Base-by-base conservation (phyloP, 306 rosid genomes). In the Abrus pulchellus region DNA sequence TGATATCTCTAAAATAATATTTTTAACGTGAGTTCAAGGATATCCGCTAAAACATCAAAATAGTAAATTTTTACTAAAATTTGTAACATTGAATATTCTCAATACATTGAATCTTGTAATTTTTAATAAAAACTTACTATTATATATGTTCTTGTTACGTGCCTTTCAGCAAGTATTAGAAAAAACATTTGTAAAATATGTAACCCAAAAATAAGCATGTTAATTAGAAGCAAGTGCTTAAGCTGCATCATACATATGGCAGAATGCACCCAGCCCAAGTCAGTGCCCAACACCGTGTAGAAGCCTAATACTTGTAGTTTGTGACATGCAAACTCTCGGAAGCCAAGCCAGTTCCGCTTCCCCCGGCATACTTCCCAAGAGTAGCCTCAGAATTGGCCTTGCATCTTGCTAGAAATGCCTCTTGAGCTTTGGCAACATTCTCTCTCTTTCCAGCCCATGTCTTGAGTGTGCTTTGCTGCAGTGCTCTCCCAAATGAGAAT, bases 401-500 rank as follows among this genome's bases (percentile, higher is more conserved):
- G 94, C 93, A 86, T 84, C 98, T 86, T 40, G 41, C 88, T 83
- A 90, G 80, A 85, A 94, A 94, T 2, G 75, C 79, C 79, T 28
- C 87, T 85, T 94, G 97, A 67, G 98, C 98, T 80, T 92, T 92
- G 38, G 43, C 85, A 27, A 94, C 87, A 69, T 89, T 92, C 68
- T 92, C 98, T 82, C 83, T 88, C 93, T 92, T 92, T 52, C 98
- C 98, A 20, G 72, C 76, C 98, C 98, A 92, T 54, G 87, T 85
- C 87, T 94, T 94, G 62, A 94, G 98, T 64, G 98, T 94, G 88
- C 93, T 92, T 84, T 90, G 89, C 53, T 94, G 98, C 74, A 94
- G 49, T 27, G 98, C 98, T 79, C 98, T 80, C 40, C 97, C 98
- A 66, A 94, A 92, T 13, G 98, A 94, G 92, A 94, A 94, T n/a